Conservation (phyloP, 228 moss, liverwort and hornwort genomes). For the Sphagnum fallax region DNA sequence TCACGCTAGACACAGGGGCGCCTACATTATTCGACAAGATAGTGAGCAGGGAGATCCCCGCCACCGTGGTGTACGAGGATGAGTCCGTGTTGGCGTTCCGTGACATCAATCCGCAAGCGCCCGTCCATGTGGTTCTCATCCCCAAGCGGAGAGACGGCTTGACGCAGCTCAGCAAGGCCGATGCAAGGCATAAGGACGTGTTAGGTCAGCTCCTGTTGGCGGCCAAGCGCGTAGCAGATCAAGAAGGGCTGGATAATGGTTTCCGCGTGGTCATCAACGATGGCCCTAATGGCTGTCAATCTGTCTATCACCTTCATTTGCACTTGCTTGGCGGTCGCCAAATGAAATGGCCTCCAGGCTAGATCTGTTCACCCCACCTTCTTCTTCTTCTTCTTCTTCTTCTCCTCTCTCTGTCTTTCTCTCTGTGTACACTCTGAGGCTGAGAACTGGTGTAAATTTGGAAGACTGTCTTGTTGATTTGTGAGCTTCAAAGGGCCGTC, state of each 20-base stretch:
- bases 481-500: too few relatives aligned
- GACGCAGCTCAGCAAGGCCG: conserved; percentile 75
- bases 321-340: conserved; percentile 81
- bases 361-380: neutral
- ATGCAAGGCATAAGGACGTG: conserved; percentile 49
- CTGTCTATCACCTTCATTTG: conserved; percentile 86
- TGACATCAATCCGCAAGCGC: conserved; percentile 88
- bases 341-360: conserved; percentile 86
- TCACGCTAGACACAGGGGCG: neutral
- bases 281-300: conserved; percentile 72
- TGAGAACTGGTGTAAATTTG: too few relatives aligned
- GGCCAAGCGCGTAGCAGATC: conserved; percentile 63
- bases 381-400: too few relatives aligned
- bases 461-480: too few relatives aligned
- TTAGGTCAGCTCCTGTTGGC: conserved; percentile 71
- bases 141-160: conserved; percentile 71
- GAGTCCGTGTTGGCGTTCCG: conserved; percentile 53
- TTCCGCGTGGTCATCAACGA: conserved; percentile 86
- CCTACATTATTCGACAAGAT: conserved; percentile 30
- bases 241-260: conserved; percentile 59
- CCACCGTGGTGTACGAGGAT: conserved; percentile 30
- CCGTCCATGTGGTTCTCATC: conserved; percentile 73
- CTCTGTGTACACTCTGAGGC: too few relatives aligned
- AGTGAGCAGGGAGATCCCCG: conserved; percentile 34
- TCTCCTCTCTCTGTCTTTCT: too few relatives aligned